phyloP scores from a whole-genome alignment of 305 asterid genomes.

The Solanum hybrid region DNA sequence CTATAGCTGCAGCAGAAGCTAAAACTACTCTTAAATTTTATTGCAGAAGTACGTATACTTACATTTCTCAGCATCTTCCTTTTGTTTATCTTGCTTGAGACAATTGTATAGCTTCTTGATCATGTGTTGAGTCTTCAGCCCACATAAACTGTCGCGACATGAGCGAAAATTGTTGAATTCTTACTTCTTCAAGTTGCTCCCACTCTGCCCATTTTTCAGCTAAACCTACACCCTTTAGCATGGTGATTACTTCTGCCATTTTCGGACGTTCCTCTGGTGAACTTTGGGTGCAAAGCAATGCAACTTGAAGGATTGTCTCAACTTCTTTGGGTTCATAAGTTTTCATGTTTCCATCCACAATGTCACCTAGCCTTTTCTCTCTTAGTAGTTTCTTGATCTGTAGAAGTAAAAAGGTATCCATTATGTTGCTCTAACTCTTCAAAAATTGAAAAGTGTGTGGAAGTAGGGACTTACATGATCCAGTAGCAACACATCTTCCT shows the following conservation, averaged over 20 bases:
- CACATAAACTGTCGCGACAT: constrained; percentile 50
- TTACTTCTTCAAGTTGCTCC: constrained; percentile 65
- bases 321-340: constrained; percentile 46
- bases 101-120: constrained; percentile 74
- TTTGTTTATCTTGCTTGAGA: constrained; percentile 61
- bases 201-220: constrained; percentile 91
- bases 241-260: constrained; percentile 58
- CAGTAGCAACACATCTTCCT: constrained; percentile 77
- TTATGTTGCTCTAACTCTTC: neutral
- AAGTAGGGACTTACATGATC: constrained; percentile 57
- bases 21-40: neutral
- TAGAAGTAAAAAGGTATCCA: neutral
- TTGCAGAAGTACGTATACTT: neutral
- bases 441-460: neutral
- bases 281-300: constrained; percentile 74
- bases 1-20: neutral
- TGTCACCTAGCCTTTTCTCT: constrained; percentile 56
- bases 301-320: constrained; percentile 72
- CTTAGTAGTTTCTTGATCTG: constrained; percentile 70
- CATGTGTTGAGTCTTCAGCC: constrained; percentile 67
- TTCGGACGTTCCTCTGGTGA: constrained; percentile 75
- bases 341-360: constrained; percentile 52
- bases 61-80: neutral
- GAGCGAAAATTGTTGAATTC: constrained; percentile 38
- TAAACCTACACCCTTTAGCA: constrained; percentile 79